phyloP scores from a whole-genome alignment of 305 asterid genomes.

The Lippia alba region DNA sequence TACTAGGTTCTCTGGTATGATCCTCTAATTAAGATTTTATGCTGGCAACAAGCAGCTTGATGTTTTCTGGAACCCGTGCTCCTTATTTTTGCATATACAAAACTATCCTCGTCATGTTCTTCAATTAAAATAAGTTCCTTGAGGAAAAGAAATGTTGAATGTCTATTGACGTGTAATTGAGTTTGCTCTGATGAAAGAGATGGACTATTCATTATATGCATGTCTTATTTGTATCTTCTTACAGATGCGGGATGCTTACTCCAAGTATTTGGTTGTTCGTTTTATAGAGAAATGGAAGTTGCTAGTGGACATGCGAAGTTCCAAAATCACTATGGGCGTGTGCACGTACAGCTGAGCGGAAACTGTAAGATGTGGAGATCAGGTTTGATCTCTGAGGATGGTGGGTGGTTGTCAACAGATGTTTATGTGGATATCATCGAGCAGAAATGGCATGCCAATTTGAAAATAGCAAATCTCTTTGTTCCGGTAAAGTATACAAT shows the following conservation, averaged over 20 bases:
- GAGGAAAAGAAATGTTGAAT: slow-evolving; percentile 20
- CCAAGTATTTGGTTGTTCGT: slow-evolving; percentile 47
- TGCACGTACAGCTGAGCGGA: slow-evolving; percentile 91
- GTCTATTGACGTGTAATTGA: slow-evolving; percentile 11
- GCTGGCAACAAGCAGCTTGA: slow-evolving; percentile 8
- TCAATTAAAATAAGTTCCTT: slow-evolving; percentile 19
- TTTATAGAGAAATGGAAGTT: slow-evolving; percentile 91
- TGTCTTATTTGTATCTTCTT: slow-evolving; percentile 33
- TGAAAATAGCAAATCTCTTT: slow-evolving; percentile 88
- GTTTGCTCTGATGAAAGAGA: slow-evolving; percentile 21
- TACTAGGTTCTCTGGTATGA: slow-evolving; percentile 11
- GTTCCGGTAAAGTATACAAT: slow-evolving; percentile 78
- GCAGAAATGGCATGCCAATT: slow-evolving; percentile 98
- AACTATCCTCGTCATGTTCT: slow-evolving; percentile 16
- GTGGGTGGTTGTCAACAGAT: slow-evolving; percentile 98
- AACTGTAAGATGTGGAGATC: slow-evolving; percentile 97
- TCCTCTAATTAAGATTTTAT: slow-evolving; percentile 19
- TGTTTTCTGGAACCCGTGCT: slow-evolving; percentile 14
- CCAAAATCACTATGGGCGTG: slow-evolving; percentile 84
- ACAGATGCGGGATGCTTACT: slow-evolving; percentile 43
- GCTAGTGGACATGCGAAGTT: slow-evolving; percentile 80
- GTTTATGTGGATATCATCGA: slow-evolving; percentile 87
- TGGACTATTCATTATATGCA: slow-evolving; percentile 33
- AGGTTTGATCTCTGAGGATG: slow-evolving; percentile 75
- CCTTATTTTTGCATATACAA: slow-evolving; percentile 28